Base-by-base conservation (phyloP, 768 basidiomycete species). In the Lactifluus volemus region DNA sequence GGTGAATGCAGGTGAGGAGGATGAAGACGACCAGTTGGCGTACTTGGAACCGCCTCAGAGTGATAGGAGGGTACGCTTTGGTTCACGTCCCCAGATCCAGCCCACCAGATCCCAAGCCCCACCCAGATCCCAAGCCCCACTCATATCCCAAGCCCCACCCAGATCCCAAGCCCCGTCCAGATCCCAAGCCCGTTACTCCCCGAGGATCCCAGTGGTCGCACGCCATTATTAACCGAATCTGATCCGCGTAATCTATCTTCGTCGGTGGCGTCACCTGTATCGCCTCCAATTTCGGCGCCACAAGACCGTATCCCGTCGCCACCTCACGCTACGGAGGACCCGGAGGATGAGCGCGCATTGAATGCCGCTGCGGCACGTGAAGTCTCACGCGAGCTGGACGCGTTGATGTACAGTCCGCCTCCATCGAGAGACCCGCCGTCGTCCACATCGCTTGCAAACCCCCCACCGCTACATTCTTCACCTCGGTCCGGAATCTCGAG, bases 331-430 rank as follows among this genome's bases (percentile, higher is more conserved):
- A 67, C 67, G 19, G 60, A 45, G 0, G 68, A 78, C 12, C 45
- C 15, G 36, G 76, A 79, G 8, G 80, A 84, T 11, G 84, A 86
- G 64, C 73, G 70, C 3, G 76, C 75, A n/a, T 76, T 81, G 32
- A 82, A 85, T 65, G 82, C 81, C 1, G 88, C 86, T 17, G 86
- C 84, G 30, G 86, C 86, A 5, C 78, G 82, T 17, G 86, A 86
- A 69, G 77, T 90, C 1, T 79, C 79, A 12, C 78, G 81, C 12
- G 88, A 88, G 67, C 66, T 88, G 52, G 84, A 86, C 58, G 76
- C 81, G 19, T 71, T 88, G 17, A 77, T 74, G 59, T 79, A 77
- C 63, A 72, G 65, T 57, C 69, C 76, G 0, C 68, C 69, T 58
- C 39, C 60, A 65, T 67, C 65, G 19, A 58, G 25, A 25, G 36